phyloP scores from a whole-genome alignment of 1,284 basidiomycete genomes.

The Ganoderma lingzhi region DNA sequence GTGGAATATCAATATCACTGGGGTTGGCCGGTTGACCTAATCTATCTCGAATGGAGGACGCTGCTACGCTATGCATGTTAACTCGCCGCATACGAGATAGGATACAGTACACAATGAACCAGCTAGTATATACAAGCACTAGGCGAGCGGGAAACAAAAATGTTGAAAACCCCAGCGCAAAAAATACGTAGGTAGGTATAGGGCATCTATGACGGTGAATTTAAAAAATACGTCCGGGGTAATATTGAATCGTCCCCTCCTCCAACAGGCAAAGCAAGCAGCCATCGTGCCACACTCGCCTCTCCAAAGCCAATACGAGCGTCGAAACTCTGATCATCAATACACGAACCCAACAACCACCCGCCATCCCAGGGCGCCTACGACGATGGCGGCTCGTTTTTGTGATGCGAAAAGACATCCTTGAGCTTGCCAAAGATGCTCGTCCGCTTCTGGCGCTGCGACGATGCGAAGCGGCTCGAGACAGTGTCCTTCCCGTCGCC shows the following conservation, averaged over 20 bases:
- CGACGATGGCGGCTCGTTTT: conserved; percentile 22
- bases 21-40: neutral
- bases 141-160: conserved; percentile 15
- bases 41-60: neutral
- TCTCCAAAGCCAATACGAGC: neutral
- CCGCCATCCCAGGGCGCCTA: neutral
- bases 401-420: conserved; percentile 38
- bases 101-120: conserved; percentile 15
- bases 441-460: conserved; percentile 38
- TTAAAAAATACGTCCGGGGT: conserved; percentile 6
- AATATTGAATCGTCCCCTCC: conserved; percentile 11
- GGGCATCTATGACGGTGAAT: conserved; percentile 29
- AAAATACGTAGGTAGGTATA: conserved; percentile 25
- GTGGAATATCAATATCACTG: neutral
- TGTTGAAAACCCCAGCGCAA: conserved; percentile 9
- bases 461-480: conserved; percentile 29
- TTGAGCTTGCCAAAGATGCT: conserved; percentile 43
- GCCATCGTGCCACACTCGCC: neutral
- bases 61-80: neutral
- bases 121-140: conserved; percentile 22
- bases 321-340: neutral
- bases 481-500: conserved; percentile 26
- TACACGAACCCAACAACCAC: neutral
- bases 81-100: conserved; percentile 14
- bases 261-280: conserved; percentile 5